Evolutionary conservation across 345 rosid genomes (phyloP).

Genomic region (Combretum micranthum): DNA sequence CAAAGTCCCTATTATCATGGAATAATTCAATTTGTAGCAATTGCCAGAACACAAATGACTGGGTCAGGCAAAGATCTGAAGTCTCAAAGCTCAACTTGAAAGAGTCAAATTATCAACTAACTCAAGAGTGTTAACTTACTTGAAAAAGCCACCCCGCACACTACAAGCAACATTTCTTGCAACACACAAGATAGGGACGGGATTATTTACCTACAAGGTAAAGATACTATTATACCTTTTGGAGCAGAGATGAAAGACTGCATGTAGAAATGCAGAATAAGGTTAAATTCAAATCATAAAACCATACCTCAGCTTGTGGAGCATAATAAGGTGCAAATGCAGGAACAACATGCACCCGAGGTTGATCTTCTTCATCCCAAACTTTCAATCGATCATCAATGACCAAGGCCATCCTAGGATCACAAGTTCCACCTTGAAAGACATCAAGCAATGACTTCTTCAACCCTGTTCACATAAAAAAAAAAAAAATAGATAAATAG

Average conservation of each 20-base stretch:
- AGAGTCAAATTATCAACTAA: neutral
- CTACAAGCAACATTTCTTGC: conserved; percentile 97
- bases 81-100: neutral
- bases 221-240: conserved; percentile 13
- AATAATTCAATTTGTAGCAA: neutral
- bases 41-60: conserved; percentile 6
- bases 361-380: conserved; percentile 98
- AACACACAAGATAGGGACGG: conserved; percentile 77
- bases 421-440: conserved; percentile 80
- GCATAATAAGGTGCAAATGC: conserved; percentile 97
- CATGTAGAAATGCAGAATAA: too few relatives aligned
- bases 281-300: conserved; percentile 7
- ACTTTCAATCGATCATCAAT: conserved; percentile 97
- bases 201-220: conserved; percentile 54
- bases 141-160: conserved; percentile 96
- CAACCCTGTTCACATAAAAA: conserved; percentile 35
- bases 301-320: conserved; percentile 93
- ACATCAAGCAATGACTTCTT: conserved; percentile 86
- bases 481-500: neutral
- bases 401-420: conserved; percentile 96
- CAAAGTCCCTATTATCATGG: conserved; percentile 68
- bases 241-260: too few relatives aligned
- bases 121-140: conserved; percentile 35
- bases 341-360: conserved; percentile 96
- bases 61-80: neutral